Evolutionary conservation across 1,284 basidiomycete species (phyloP), one percentile per base, ranked within the genome.

Genomic region (Thecaphora thlaspeos): DNA sequence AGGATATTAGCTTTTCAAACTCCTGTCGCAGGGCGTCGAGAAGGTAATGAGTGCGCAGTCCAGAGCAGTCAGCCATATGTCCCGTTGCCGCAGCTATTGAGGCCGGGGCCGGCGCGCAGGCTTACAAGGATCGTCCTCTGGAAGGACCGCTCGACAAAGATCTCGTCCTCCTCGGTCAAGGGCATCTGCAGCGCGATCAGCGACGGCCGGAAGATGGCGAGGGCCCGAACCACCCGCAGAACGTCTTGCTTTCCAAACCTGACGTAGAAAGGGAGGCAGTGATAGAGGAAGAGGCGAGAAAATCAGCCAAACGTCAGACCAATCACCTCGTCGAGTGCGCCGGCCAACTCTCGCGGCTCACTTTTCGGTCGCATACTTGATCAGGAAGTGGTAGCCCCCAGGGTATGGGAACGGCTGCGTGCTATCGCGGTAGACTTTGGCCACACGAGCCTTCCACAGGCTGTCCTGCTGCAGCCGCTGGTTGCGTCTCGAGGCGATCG

Each of bases 201-300:
- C 50, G 89, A 92, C 10, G 94, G 94, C 46, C 94, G 85, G 78
- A 93, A 94, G 43, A 95, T 91, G 34, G 94, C 91, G 46, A 98
- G 82, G 17, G 92, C 90, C 40, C 91, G 87, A 22, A 97, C 92
- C 65, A 98, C 88, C 48, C 91, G 89, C 41, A 98, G 80, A 52
- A 94, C 91, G 71, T 96, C 92, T 73, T 89, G 88, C 81, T 96
- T 95, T 74, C 94, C 91, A 79, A 95, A 97, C 64, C 90, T 92
- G 80, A n/a, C n/a, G n/a, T n/a, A n/a, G n/a, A n/a, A n/a, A n/a
- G n/a, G n/a, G n/a, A n/a, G n/a, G n/a, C n/a, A n/a, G n/a, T n/a
- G n/a, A n/a, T n/a, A n/a, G n/a, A n/a, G n/a, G n/a, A n/a, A n/a
- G n/a, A n/a, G n/a, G n/a, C n/a, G n/a, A n/a, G n/a, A n/a, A n/a